phyloP scores from a whole-genome alignment of 805 yeast genomes.

The Sugiyamaella chiloensis region DNA sequence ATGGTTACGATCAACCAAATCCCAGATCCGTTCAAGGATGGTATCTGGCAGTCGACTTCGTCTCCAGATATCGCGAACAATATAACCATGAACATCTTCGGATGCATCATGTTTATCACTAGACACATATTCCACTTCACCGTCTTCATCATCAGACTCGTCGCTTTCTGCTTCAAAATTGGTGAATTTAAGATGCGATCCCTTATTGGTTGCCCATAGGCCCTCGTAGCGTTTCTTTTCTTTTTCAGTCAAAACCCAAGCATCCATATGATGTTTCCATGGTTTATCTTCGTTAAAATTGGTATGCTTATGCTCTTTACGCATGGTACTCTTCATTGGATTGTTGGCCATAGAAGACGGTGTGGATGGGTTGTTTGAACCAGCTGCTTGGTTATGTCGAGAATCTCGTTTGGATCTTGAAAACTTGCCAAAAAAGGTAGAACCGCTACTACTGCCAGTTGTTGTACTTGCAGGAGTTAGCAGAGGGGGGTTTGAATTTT shows the following conservation, averaged over 20 bases:
- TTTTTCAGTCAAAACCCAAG: slow-evolving; percentile 41
- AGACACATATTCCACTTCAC: slow-evolving; percentile 19
- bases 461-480: not conserved
- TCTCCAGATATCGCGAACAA: slow-evolving; percentile 77
- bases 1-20: slow-evolving; percentile 49
- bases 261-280: slow-evolving; percentile 80
- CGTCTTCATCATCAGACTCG: slow-evolving; percentile 21
- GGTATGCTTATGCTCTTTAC: slow-evolving; percentile 40
- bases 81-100: slow-evolving; percentile 50
- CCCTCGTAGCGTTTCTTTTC: slow-evolving; percentile 92
- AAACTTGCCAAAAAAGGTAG: not conserved
- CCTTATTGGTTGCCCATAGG: slow-evolving; percentile 87
- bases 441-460: not conserved
- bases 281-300: slow-evolving; percentile 85
- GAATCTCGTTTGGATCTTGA: slow-evolving; percentile 1
- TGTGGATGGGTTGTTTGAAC: no score
- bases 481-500: no score
- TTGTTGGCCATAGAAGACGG: no score
- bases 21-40: slow-evolving; percentile 61
- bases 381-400: not conserved
- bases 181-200: slow-evolving; percentile 34
- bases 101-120: slow-evolving; percentile 35
- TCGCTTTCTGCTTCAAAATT: slow-evolving; percentile 20
- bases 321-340: slow-evolving; percentile 29
- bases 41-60: slow-evolving; percentile 70